Conservation (phyloP, 2,329 filamentous ascomycete genomes). For the Ophiostoma ips region DNA sequence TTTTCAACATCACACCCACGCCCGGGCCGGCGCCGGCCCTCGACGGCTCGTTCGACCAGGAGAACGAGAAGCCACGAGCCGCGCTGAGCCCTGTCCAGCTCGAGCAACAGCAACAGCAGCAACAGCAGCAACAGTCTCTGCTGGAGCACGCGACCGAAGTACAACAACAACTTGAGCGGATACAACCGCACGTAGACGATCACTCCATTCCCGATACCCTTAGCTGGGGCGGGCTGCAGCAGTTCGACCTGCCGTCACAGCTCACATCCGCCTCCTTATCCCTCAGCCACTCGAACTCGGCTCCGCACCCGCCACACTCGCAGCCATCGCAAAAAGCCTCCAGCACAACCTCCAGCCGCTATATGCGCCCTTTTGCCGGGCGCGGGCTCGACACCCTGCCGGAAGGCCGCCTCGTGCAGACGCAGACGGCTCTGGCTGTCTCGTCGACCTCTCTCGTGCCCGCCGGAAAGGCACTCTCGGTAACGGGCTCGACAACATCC, state of each 20-base stretch:
- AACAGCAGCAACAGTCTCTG: background rate
- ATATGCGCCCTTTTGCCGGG: slow-evolving; percentile 40
- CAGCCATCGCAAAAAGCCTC: slow-evolving; percentile 15
- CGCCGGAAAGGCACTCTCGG: slow-evolving; percentile 15
- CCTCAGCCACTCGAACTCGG: background rate
- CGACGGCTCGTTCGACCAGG: slow-evolving; percentile 22
- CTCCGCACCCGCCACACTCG: too few relatives aligned
- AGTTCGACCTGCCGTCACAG: slow-evolving; percentile 10
- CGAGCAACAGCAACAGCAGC: slow-evolving; percentile 23
- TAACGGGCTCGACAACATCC: slow-evolving; percentile 7
- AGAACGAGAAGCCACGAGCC: slow-evolving; percentile 36
- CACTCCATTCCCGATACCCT: slow-evolving; percentile 41
- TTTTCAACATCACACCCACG: background rate
- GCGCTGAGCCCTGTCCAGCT: slow-evolving; percentile 37
- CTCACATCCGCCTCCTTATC: background rate
- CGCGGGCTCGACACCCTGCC: slow-evolving; percentile 41
- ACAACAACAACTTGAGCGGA: background rate
- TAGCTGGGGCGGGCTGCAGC: slow-evolving; percentile 26
- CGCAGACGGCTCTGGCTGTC: background rate
- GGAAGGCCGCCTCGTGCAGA: slow-evolving; percentile 23
- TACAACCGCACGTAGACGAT: slow-evolving; percentile 7
- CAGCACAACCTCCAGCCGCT: slow-evolving; percentile 18
- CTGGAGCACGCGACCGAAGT: too few relatives aligned
- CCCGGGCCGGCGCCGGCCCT: too few relatives aligned
- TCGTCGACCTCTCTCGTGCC: slow-evolving; percentile 17